Evolutionary conservation across 352 stramenopile species (phyloP), one percentile per base, ranked within the genome.

Genomic region (Phytophthora pisi): DNA sequence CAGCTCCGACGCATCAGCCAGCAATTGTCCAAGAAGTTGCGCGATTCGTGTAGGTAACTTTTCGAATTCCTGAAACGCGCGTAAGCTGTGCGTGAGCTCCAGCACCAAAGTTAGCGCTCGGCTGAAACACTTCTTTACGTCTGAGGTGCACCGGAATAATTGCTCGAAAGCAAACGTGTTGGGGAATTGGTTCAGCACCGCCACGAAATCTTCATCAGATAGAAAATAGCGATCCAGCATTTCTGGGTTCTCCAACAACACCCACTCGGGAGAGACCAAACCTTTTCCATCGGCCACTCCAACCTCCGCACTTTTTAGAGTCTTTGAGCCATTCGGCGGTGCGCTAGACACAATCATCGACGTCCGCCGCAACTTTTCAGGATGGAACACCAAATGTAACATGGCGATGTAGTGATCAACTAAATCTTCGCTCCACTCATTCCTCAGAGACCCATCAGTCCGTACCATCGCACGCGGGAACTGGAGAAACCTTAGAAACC

Each of bases 371-470:
- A 96, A 55, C 52, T 94, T 92, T 42, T 94, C 82, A 5, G 88
- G 88, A 58, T 96, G 87, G 50, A 96, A 96, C 0, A 96, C 86
- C 5, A 96, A 67, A 64, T 96, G 88, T 57, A 93, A 38, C 86
- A 96, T 93, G 5, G 86, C 85, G 26, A 96, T 74, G 57, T 94
- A 96, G 57, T 94, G 86, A 50, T 96, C 88, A 0, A 96, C 82
- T 5, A 93, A 68, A 54, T 92, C 86, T 76, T 92, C 85, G 24
- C 74, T 93, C 88, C 88, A 96, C 20, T 79, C 78, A 26, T 83
- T 82, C 28, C 59, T 79, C 36, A 90, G 20, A 9, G 82, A 81
- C 11, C 87, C 87, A 51, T 81, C 78, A 8, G 70, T 79, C 0
- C 72, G 67, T 0, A 95, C 73, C 50, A 95, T 80, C 7, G 80